phyloP scores from a whole-genome alignment of 73 alveolate species.

The Tetrahymena borealis region DNA sequence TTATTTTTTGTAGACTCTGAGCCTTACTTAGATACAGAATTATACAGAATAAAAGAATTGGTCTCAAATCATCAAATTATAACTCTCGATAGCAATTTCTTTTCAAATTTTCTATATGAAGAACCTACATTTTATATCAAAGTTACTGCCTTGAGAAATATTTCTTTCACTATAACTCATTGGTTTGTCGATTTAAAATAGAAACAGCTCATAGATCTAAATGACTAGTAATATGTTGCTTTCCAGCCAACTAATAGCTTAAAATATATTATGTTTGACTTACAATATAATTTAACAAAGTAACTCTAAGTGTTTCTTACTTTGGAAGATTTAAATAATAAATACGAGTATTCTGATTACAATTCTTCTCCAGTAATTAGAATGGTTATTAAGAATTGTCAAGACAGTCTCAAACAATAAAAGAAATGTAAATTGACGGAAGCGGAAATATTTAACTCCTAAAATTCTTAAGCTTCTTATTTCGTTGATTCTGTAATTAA shows the following conservation, averaged over 20 bases:
- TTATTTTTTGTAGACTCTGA: not conserved
- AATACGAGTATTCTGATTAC: not conserved
- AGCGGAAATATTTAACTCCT: not conserved
- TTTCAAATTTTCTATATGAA: not conserved
- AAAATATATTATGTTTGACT: not conserved
- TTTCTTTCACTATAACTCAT: not conserved
- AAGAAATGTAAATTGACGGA: not conserved
- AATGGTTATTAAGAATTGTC: not conserved
- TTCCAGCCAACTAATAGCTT: not conserved
- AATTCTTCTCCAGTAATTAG: not conserved
- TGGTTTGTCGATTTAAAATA: not conserved
- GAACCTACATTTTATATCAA: not conserved
- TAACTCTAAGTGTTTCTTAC: not conserved
- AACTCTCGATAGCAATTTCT: not conserved
- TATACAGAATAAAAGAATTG: not conserved
- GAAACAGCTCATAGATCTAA: not conserved
- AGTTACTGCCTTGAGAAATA: not conserved
- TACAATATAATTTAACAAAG: not conserved
- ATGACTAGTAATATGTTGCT: not conserved
- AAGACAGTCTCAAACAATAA: not conserved
- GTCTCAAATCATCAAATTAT: not conserved
- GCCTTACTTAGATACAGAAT: not conserved
- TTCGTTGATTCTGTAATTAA: not conserved
- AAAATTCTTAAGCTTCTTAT: not conserved
- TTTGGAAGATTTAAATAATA: not conserved